A percentile compares a stretch with the other conserved stretches of the same genome.
These are phyloP conservation scores for Geotrichum europaeum DNA, from an alignment of 1,139 yeast genomes.

Conservation along the genomic window DNA sequence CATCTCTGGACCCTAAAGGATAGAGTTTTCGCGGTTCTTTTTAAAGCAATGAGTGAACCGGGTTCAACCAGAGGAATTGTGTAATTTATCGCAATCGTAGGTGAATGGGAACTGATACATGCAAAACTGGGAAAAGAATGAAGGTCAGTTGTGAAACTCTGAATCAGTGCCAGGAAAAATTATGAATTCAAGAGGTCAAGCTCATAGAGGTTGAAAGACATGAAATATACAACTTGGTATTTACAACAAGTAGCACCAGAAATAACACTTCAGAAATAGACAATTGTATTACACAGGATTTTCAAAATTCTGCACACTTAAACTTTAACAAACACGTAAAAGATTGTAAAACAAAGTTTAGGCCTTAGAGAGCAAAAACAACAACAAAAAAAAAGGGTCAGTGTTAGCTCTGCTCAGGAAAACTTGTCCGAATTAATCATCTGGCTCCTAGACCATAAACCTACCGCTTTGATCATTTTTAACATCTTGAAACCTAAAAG, in stretches of 20 bases:
- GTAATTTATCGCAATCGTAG: not conserved
- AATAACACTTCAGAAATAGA: not conserved
- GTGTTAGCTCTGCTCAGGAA: not conserved
- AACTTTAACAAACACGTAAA: not conserved
- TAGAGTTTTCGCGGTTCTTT: not conserved
- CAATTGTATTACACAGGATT: too few relatives aligned
- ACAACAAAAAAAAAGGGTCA: not conserved
- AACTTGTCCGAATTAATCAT: not conserved
- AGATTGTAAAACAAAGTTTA: not conserved
- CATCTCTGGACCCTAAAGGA: not conserved
- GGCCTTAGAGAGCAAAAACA: not conserved
- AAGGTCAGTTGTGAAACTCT: not conserved
- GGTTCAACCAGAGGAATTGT: not conserved
- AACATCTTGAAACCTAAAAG: not conserved
- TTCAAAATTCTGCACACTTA: too few relatives aligned
- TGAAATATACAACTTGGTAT: not conserved
- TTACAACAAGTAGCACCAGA: not conserved
- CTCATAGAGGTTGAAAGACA: not conserved
- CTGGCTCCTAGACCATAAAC: not conserved
- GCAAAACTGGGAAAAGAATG: not conserved
- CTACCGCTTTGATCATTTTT: not conserved
- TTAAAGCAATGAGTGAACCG: not conserved
- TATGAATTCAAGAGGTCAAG: not conserved
- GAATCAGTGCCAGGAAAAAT: not conserved
- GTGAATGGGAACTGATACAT: not conserved